Conservation (phyloP, 441 rosid genomes). For the Erysimum pusillum region DNA sequence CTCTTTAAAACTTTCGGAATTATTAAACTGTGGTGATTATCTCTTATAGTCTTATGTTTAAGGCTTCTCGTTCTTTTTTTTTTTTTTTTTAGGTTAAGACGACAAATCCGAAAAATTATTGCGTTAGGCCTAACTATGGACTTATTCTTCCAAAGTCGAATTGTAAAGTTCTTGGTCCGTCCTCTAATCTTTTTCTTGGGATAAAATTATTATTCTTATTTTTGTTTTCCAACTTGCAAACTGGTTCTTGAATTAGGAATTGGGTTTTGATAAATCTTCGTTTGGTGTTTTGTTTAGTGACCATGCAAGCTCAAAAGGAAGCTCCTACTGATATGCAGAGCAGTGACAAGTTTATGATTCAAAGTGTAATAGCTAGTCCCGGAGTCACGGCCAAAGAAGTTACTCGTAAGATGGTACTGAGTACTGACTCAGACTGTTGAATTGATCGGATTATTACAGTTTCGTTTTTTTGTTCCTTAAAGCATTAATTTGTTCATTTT, state of each 20-base stretch:
- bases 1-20: background rate
- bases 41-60: slow-evolving; percentile 33
- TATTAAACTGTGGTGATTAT: background rate
- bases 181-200: slow-evolving; percentile 1
- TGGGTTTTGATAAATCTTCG: background rate
- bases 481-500: background rate
- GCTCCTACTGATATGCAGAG: slow-evolving; percentile 81
- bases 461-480: background rate
- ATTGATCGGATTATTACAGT: background rate
- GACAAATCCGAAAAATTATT: slow-evolving; percentile 76
- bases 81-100: slow-evolving; percentile 66
- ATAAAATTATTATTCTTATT: background rate
- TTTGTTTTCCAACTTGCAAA: background rate
- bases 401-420: slow-evolving; percentile 69
- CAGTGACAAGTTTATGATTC: slow-evolving; percentile 87
- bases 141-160: slow-evolving; percentile 64
- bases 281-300: slow-evolving; percentile 54
- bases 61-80: background rate
- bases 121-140: slow-evolving; percentile 83
- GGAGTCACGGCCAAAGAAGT: slow-evolving; percentile 65
- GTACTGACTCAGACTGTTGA: slow-evolving; percentile 45
- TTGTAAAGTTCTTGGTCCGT: slow-evolving; percentile 65
- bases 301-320: slow-evolving; percentile 95
- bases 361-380: slow-evolving; percentile 63
- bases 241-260: background rate